Evolutionary conservation across 169 alveolate species (phyloP).

Genomic region (Plasmodium adleri): DNA sequence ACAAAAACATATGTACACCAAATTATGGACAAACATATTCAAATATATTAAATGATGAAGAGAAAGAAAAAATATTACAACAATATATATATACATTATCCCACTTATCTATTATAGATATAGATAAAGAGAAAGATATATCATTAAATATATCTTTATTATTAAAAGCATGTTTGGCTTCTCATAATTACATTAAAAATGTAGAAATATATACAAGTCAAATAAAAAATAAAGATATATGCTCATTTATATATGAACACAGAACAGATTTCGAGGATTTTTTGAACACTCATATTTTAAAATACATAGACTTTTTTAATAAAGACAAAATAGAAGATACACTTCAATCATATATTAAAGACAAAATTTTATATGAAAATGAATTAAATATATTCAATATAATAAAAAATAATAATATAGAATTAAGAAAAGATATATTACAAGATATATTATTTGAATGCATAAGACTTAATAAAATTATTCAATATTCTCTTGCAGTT

Average conservation of each 20-base stretch:
- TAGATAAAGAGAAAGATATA: conserved; percentile 48
- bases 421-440: conserved; percentile 29
- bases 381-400: conserved; percentile 40
- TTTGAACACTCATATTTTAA: conserved; percentile 37
- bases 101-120: conserved; percentile 54
- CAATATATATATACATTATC: conserved; percentile 69
- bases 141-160: conserved; percentile 50
- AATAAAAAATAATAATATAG: conserved; percentile 22
- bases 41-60: neutral
- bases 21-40: too few relatives aligned
- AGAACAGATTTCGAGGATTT: conserved; percentile 35
- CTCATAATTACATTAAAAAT: conserved; percentile 61
- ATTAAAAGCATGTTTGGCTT: conserved; percentile 65
- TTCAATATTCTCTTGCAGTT: conserved; percentile 65
- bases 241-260: conserved; percentile 56
- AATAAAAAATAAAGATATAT: conserved; percentile 37
- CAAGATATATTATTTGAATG: conserved; percentile 59
- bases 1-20: too few relatives aligned
- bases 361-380: conserved; percentile 23
- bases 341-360: conserved; percentile 24
- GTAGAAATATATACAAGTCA: conserved; percentile 49
- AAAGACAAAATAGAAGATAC: conserved; percentile 19
- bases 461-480: conserved; percentile 37
- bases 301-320: conserved; percentile 35
- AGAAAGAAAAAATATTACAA: conserved; percentile 34